Base-by-base conservation (phyloP, 805 yeast species). In the Brettanomyces custersianus region DNA sequence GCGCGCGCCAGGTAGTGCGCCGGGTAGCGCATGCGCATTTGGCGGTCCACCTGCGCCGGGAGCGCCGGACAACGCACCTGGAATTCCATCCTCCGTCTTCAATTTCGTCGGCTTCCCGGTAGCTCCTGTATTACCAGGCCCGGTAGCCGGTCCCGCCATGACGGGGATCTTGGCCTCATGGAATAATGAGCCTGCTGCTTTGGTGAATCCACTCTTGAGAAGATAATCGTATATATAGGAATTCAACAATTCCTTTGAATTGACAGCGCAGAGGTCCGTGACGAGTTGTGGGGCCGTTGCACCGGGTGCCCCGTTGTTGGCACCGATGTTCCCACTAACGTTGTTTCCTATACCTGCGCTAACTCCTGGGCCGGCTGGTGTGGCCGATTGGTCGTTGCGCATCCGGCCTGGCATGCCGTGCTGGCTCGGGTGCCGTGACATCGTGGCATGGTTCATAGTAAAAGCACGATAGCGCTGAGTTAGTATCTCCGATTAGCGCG, bases 221-320 rank as follows among this genome's bases (percentile, higher is more conserved):
- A 87, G 63, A 49, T 85, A 88, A 58, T 87, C 96, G 53, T 86
- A 84, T 25, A 87, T 78, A 55, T 86, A 87, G 5, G 90, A 87
- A 54, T 87, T 83, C 42, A 87, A 61, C 21, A 78, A 56, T 51
- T 77, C 78, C 46, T 73, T 70, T 5, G 78, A 63, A 40, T 65
- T 67, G 13, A 64, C 56, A 4, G 77, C 77, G 17, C 62, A 63
- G n/a, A 66, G 46, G 45, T 73, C 65, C 6, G 61, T 49, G 21
- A 59, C 63, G 1, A 56, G 42, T 8, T 24, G 20, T 10, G 18
- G 9, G 25, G 9, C 25, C 24, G 33, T 10, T 15, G 31, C 25
- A 22, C 25, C n/a, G 29, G n/a, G 33, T 17, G n/a, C 23, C 13
- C 11, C 10, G n/a, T 30, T 30, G 23, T 24, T 16, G 21, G 15